Evolutionary conservation across 75 land plant species (phyloP).

Genomic region (Chamaecyparis obtusa): DNA sequence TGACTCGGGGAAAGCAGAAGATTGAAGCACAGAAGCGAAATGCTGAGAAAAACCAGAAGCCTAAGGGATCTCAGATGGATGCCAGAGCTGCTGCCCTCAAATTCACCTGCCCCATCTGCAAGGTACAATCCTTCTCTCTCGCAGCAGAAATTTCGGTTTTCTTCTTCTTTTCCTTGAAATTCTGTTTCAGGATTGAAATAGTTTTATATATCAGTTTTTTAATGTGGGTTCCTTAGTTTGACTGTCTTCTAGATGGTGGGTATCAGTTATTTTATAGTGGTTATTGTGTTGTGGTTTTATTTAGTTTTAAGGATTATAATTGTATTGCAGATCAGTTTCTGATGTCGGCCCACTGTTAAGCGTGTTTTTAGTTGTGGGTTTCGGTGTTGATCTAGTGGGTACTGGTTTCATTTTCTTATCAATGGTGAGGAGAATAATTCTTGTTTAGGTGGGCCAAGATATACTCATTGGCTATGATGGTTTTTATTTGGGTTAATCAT

Average conservation of each 20-base stretch:
- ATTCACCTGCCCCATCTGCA: conserved; percentile 75
- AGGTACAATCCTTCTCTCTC: conserved; percentile 30
- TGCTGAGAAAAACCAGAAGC: conserved; percentile 83
- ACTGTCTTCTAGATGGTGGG: background rate
- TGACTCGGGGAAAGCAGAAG: conserved; percentile 93
- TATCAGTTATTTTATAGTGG: background rate
- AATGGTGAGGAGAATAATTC: background rate
- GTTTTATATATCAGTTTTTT: background rate
- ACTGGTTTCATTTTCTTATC: background rate
- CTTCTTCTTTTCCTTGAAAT: background rate
- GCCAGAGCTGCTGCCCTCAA: conserved; percentile 83
- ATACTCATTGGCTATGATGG: background rate
- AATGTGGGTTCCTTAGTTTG: background rate
- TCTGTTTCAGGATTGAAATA: background rate
- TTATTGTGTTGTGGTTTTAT: background rate
- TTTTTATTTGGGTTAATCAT: background rate
- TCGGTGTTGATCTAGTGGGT: background rate
- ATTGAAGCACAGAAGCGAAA: conserved; percentile 83
- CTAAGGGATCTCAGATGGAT: conserved; percentile 84
- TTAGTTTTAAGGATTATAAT: background rate
- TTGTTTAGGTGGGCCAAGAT: background rate
- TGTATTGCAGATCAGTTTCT: background rate
- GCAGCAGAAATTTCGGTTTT: too few relatives aligned
- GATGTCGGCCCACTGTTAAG: background rate
- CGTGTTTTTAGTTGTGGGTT: background rate